Evolutionary conservation across 129 eudicot genomes (phyloP).

Genomic region (Mikania micrantha): DNA sequence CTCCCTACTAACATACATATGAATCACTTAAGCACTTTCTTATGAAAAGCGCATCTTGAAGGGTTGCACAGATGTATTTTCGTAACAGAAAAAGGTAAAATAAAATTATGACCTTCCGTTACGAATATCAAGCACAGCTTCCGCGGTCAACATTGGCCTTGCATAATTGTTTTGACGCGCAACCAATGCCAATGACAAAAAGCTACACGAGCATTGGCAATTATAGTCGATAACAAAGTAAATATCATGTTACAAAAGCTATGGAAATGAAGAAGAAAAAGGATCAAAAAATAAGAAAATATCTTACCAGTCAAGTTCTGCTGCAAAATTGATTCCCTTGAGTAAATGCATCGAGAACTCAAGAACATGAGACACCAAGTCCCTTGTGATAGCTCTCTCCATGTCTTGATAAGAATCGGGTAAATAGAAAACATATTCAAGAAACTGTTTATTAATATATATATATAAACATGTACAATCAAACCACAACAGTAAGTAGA

Average conservation of each 20-base stretch:
- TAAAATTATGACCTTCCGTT: slow-evolving; percentile 13
- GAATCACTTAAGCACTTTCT: neutral
- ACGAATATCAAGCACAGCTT: no score
- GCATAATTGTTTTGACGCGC: slow-evolving; percentile 76
- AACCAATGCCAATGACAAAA: slow-evolving; percentile 76
- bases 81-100: slow-evolving; percentile 22
- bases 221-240: neutral
- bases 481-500: neutral
- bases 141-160: no score
- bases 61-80: neutral
- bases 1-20: neutral
- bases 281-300: neutral
- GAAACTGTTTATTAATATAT: no score
- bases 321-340: neutral
- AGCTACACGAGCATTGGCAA: slow-evolving; percentile 50
- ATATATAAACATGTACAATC: no score
- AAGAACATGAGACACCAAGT: slow-evolving; percentile 72
- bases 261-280: no score
- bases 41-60: slow-evolving; percentile 2
- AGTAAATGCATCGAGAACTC: no score
- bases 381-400: slow-evolving; percentile 94
- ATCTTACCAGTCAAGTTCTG: neutral
- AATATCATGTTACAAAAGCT: neutral
- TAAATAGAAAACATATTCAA: neutral
- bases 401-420: slow-evolving; percentile 44